These are phyloP conservation scores for Acanthamoeba sp. DNA, from an alignment of 208 protist species.

Conservation along the genomic window DNA sequence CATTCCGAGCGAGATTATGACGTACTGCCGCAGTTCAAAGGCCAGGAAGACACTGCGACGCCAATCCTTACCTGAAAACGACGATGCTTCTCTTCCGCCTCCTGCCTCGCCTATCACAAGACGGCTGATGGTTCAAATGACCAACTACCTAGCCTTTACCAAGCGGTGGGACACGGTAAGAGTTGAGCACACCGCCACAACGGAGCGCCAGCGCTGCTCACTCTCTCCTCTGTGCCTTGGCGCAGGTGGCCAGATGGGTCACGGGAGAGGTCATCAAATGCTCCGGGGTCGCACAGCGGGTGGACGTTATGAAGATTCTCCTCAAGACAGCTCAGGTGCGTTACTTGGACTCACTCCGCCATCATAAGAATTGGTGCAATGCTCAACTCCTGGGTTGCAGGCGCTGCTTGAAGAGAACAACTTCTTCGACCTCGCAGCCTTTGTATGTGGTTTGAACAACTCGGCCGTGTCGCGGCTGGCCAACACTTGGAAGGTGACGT, in stretches of 20 bases:
- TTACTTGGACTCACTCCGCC: no score
- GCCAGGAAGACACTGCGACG: neutral
- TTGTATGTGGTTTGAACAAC: neutral
- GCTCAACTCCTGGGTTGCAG: neutral
- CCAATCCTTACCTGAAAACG: no score
- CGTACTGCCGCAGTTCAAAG: neutral
- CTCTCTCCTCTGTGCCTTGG: no score
- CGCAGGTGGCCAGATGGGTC: conserved; percentile 36
- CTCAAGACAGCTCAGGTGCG: neutral
- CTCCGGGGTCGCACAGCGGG: neutral
- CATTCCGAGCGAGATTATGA: neutral
- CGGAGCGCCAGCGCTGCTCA: no score
- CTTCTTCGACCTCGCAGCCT: neutral
- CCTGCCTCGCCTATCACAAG: neutral
- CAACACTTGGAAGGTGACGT: conserved; percentile 7
- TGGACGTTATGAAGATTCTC: neutral
- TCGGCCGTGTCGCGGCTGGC: neutral
- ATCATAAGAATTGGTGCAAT: no score
- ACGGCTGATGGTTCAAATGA: neutral
- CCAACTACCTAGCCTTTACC: neutral
- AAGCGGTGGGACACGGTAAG: conserved; percentile 10
- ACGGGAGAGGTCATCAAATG: neutral
- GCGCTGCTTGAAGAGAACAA: neutral
- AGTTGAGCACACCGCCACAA: no score
- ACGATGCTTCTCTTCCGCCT: no score